These are phyloP conservation scores for Picea engelmannii DNA, from an alignment of 83 land plant species.

Conservation along the genomic window DNA sequence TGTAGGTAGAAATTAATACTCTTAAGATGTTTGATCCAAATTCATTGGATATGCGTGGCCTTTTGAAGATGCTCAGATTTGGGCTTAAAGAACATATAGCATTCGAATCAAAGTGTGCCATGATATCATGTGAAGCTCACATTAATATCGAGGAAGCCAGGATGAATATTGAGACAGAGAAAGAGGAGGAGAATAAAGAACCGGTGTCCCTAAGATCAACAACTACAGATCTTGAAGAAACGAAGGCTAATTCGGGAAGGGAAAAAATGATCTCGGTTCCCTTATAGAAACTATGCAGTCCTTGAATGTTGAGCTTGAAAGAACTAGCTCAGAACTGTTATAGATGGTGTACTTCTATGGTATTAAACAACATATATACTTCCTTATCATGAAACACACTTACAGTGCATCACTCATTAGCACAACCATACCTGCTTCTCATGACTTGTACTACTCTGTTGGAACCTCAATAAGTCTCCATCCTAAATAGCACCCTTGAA, in stretches of 20 bases:
- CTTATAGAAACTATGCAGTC: background rate
- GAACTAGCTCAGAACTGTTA: background rate
- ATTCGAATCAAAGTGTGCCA: conserved; percentile 40
- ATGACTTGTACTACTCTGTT: too few relatives aligned
- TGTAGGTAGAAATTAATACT: conserved; percentile 32
- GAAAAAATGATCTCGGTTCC: background rate
- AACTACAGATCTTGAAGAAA: conserved; percentile 36
- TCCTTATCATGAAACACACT: too few relatives aligned
- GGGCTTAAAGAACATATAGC: conserved; percentile 36
- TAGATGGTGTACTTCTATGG: too few relatives aligned
- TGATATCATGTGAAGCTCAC: conserved; percentile 23
- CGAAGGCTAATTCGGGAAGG: conserved; percentile 18
- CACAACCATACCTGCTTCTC: too few relatives aligned
- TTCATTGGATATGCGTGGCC: conserved; percentile 19
- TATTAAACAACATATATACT: too few relatives aligned
- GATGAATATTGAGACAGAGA: conserved; percentile 23
- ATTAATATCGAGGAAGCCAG: conserved; percentile 37
- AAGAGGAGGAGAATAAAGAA: conserved; percentile 23
- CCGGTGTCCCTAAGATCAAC: conserved; percentile 28
- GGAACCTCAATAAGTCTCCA: too few relatives aligned
- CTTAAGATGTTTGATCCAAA: conserved; percentile 10
- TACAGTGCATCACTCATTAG: too few relatives aligned
- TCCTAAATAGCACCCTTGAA: too few relatives aligned
- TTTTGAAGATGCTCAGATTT: conserved; percentile 40
- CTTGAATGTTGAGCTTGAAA: conserved; percentile 12